Evolutionary conservation across 202 grass and related monocot genomes (phyloP), one percentile per base, ranked within the genome.

Genomic region (Carex arenaria): DNA sequence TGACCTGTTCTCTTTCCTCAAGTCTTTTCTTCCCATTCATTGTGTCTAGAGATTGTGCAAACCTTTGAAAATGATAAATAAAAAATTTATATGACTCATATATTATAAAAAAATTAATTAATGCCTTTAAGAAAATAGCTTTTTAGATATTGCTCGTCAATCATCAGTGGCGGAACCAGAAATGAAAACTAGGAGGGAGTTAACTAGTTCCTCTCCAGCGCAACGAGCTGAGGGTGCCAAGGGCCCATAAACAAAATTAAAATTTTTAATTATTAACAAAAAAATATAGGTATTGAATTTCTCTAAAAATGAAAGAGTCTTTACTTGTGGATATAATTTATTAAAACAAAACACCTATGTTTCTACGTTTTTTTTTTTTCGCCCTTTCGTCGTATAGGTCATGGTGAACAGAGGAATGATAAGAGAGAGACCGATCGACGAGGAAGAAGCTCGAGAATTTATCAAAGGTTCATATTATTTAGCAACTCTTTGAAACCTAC

Each of bases 361-460:
- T 45, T 45, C 43, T 45, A 45, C 42, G 0, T 7, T 4, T 61
- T 75, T 75, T 55, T 2, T 55, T 17, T 75, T 40, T 31, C 77
- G 10, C 2, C 28, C 2, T 14, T 10, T 7, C 9, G 1, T 7
- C 9, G 2, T 72, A 36, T 72, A 93, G 91, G 87, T 94, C 26
- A 69, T 94, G 89, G 85, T 90, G 20, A 87, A 87, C 67, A 86
- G 57, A 67, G 89, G 87, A 32, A 8, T 72, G 59, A 72, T 88
- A 23, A 85, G 89, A 84, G 92, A 92, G 19, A 86, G 82, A 68
- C 92, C 92, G 32, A 36, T 80, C 17, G 86, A 30, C 56, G 52
- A 13, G 65, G 80, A 91, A 80, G 89, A 90, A 88, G 89, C 89
- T 34, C 83, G 53, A 7, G 92, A 94, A 28, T 94, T 94, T 74